A percentile compares a stretch with the other conserved stretches of the same genome.
Conservation (phyloP, 2,329 filamentous ascomycete genomes). For the Cladosporium sp. region DNA sequence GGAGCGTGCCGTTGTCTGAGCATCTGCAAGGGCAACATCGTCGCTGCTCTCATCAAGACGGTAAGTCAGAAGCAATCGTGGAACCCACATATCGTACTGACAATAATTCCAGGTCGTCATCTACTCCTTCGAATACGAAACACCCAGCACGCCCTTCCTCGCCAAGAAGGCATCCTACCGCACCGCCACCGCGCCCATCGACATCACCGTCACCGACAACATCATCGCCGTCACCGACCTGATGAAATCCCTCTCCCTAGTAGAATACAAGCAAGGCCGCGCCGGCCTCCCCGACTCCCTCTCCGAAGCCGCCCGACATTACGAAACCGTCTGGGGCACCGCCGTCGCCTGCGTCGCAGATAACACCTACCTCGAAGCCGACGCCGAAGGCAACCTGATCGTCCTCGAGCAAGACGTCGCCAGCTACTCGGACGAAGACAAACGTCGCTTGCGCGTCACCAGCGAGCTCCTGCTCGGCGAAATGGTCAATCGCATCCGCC, state of each 20-base stretch:
- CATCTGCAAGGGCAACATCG: constrained; percentile 69
- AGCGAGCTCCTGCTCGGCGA: constrained; percentile 85
- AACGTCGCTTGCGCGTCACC: constrained; percentile 63
- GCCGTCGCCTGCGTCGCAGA: constrained; percentile 67
- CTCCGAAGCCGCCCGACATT: constrained; percentile 72
- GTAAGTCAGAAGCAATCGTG: constrained; percentile 42
- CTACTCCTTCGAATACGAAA: constrained; percentile 52
- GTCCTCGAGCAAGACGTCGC: constrained; percentile 69
- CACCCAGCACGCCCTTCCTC: constrained; percentile 52
- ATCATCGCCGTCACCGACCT: constrained; percentile 82
- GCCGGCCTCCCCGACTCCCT: constrained; percentile 54
- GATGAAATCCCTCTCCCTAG: constrained; percentile 83
- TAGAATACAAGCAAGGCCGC: constrained; percentile 62
- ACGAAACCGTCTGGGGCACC: constrained; percentile 76
- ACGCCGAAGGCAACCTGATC: constrained; percentile 81
- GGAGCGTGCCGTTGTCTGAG: constrained; percentile 77
- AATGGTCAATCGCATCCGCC: constrained; percentile 83
- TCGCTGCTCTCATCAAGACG: constrained; percentile 86
- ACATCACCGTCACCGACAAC: constrained; percentile 68
- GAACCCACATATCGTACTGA: constrained; percentile 15
- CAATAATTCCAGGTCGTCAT: constrained; percentile 49
- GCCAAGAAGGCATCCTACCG: constrained; percentile 71
- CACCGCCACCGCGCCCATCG: constrained; percentile 77
- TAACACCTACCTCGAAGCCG: constrained; percentile 74
- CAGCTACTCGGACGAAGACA: constrained; percentile 71